Evolutionary conservation across 768 basidiomycete genomes (phyloP), one percentile per base, ranked within the genome.

Genomic region (Lactarius quietus): DNA sequence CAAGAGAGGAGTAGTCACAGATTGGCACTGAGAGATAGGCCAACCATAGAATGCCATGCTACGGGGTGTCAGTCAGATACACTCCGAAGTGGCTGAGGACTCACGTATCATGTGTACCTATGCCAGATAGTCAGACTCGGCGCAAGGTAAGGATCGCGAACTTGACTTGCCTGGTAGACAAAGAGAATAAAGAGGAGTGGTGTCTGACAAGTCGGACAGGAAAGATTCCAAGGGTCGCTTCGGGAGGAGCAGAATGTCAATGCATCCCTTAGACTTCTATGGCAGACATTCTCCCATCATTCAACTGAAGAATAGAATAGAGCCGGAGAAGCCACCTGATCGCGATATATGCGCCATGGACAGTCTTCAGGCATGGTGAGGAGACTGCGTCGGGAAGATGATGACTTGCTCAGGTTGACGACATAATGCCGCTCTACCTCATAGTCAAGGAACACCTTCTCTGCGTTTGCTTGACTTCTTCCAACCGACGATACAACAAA

Each of bases 11-110:
- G 84, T 88, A 5, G 76, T 72, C 10, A 77, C 77, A 39, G 84
- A 83, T 74, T 97, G 94, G 72, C 95, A 98, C 73, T 96, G 93
- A 0, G 91, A 90, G 41, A 95, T 77, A 0, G 90, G 90, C 86
- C 89, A 92, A 17, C 90, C 90, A 69, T 93, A 88, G 67, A 92
- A 85, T 10, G 92, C 88, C 86, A 93, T 87, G 6, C 88, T 90
- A 72, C 55, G 70, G 59, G 43, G 35, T 17, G 33, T 56, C 59
- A 68, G 45, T 33, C 43, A 10, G n/a, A 56, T 23, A 41, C 14
- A 14, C 35, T 64, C 6, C 23, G 12, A 54, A 26, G 12, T 20
- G 28, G 23, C 28, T 9, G 39, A 36, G 5, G 51, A 28, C 83
- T 63, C 75, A 86, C 87, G 87, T 86, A 72, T 90, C 86, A 70